Evolutionary conservation across 345 rosid genomes (phyloP).

Genomic region (Lumnitzera littorea): DNA sequence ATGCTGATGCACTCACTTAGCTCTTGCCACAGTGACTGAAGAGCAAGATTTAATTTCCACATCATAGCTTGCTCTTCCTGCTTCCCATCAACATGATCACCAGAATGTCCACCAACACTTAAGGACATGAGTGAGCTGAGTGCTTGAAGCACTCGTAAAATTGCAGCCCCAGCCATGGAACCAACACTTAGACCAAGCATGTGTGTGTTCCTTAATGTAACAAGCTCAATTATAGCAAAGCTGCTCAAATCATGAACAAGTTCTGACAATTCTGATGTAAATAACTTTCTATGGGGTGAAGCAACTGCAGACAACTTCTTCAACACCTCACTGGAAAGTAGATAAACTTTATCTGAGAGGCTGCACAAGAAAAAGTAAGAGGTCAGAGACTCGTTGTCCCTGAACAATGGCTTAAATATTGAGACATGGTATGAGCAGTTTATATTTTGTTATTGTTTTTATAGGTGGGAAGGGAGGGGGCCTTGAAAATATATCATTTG

Average conservation of each 20-base stretch:
- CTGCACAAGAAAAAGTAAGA: conserved; percentile 32
- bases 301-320: conserved; percentile 76
- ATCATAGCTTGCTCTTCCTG: conserved; percentile 67
- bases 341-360: conserved; percentile 81
- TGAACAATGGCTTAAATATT: background rate
- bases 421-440: background rate
- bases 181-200: conserved; percentile 84
- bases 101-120: conserved; percentile 28
- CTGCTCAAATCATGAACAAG: conserved; percentile 70
- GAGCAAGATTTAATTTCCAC: conserved; percentile 63
- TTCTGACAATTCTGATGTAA: conserved; percentile 61
- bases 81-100: conserved; percentile 33
- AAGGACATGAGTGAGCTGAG: conserved; percentile 62
- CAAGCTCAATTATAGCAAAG: conserved; percentile 76
- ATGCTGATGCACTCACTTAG: conserved; percentile 80
- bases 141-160: conserved; percentile 78
- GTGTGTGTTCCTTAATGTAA: conserved; percentile 58
- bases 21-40: conserved; percentile 91
- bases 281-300: conserved; percentile 54
- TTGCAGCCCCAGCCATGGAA: conserved; percentile 92
- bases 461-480: background rate
- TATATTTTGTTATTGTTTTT: background rate
- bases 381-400: conserved; percentile 11
- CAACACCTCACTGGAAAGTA: conserved; percentile 75
- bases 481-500: background rate